phyloP scores from a whole-genome alignment of 345 rosid genomes.

The Camelina laxa region DNA sequence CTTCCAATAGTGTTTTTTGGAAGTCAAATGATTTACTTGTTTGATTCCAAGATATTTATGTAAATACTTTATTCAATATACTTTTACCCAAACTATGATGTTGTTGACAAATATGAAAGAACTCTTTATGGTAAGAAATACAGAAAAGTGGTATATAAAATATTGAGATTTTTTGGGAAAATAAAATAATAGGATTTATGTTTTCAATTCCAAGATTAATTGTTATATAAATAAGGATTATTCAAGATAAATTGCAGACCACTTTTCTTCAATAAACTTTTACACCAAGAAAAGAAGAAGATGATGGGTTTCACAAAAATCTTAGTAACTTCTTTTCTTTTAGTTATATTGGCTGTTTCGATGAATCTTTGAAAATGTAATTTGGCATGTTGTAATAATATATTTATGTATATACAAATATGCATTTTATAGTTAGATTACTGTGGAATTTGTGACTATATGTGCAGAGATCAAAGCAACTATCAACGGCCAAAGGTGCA shows the following conservation, averaged over 20 bases:
- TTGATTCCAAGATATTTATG: not conserved
- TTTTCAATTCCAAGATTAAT: not conserved
- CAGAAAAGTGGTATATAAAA: too few species aligned
- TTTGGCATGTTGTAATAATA: too few species aligned
- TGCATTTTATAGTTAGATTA: too few species aligned
- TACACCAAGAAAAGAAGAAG: not conserved
- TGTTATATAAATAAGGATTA: not conserved
- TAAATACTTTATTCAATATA: too few species aligned
- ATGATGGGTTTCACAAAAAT: conserved; percentile 4
- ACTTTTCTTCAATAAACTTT: not conserved
- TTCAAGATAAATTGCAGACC: not conserved
- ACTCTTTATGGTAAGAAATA: not conserved
- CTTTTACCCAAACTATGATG: not conserved
- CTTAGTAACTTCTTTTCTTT: not conserved
- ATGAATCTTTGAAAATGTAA: too few species aligned
- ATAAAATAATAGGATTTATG: not conserved
- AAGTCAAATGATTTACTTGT: too few species aligned
- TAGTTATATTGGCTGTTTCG: not conserved
- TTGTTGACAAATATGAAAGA: not conserved
- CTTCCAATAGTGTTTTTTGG: too few species aligned
- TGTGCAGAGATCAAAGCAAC: too few species aligned
- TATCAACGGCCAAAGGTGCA: too few species aligned
- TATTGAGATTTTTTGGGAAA: too few species aligned
- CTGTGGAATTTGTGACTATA: too few species aligned
- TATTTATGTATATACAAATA: too few species aligned